Base-by-base conservation (phyloP, 257 asterid genomes). In the Solanum chmielewskii region DNA sequence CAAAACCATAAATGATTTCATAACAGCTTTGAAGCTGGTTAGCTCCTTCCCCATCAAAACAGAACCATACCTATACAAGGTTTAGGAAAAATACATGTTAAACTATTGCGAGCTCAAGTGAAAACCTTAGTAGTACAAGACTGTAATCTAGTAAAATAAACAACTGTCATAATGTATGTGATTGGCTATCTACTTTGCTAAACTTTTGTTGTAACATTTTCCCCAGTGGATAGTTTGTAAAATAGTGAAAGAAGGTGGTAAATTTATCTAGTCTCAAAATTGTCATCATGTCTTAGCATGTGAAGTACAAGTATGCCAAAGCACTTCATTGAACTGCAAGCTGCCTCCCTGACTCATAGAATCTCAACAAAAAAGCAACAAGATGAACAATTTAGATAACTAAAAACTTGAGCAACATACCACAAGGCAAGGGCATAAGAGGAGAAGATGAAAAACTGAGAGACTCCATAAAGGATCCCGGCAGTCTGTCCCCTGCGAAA, bases 361-460 rank as follows among this genome's bases (percentile, higher is more conserved):
- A 35, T 60, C 42, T 18, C 41, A 85, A 62, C 23, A 64, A 13
- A 41, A 33, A 45, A 60, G 3, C 23, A 27, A 47, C 42, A 47
- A 21, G 56, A 45, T 11, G 47, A 59, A 78, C 20, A 82, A 81
- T 35, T 62, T 4, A 37, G n/a, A 68, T 29, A 47, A 47, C 18
- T 49, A 10, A 80, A 35, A 33, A 69, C 33, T 4, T 10, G 39
- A 75, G 86, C 59, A 73, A 60, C 92, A 33, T 96, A 97, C 99
- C 99, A 97, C 83, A 97, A 91, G 41, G 99, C 98, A 64, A 97
- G 99, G 85, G 95, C 99, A 39, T 97, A 97, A 18, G 98, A 91
- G 20, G 99, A 96, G 92, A 96, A 96, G 88, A 96, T 96, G 96
- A 97, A 97, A 86, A 97, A 97, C 84, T 97, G 99, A 23, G 99